Evolutionary conservation across 768 basidiomycete species (phyloP), one percentile per base, ranked within the genome.

Genomic region (Lactarius psammicola): DNA sequence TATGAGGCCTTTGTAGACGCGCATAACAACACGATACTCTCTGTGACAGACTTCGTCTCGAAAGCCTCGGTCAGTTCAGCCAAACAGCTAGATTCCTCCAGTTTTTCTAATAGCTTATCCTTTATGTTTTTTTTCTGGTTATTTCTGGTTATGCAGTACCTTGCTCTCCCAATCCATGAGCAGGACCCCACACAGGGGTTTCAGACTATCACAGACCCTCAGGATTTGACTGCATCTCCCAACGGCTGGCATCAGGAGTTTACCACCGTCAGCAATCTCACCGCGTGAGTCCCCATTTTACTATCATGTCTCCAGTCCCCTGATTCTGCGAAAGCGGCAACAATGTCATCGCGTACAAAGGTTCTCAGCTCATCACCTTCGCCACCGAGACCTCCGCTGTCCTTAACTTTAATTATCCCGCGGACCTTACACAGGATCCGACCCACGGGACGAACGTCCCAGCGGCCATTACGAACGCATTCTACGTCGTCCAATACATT

Each of bases 1-100:
- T 81, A 78, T 69, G 82, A 87, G 72, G 85, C 83, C 0, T 84
- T 83, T 64, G 80, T 87, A 44, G 85, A 86, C 69, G 85, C 83
- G 5, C 81, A 82, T 67, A 75, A 79, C 23, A 82, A 82, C n/a
- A 80, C 82, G 31, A 69, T 87, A 36, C 71, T 84, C 30, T 76
- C 79, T 17, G 76, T 84, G 28, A 81, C 81, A 40, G 83, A 87
- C 72, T 86, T 84, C 73, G 83, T 81, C 38, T 70, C 78, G 10
- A 72, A 79, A 36, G 79, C 80, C 15, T 74, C 80, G 10, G 80
- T 82, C 66, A 60, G 78, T 74, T 54, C 20, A n/a, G 13, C 7
- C 17, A 54, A 54, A 31, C 15, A 13, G 30, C n/a, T 5, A 2
- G 7, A 4, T 10, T 31, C 28, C 8, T 23, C 26, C 57, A 10